Base-by-base conservation (phyloP, 78 protist species). In the Speleostelium caveatum region DNA sequence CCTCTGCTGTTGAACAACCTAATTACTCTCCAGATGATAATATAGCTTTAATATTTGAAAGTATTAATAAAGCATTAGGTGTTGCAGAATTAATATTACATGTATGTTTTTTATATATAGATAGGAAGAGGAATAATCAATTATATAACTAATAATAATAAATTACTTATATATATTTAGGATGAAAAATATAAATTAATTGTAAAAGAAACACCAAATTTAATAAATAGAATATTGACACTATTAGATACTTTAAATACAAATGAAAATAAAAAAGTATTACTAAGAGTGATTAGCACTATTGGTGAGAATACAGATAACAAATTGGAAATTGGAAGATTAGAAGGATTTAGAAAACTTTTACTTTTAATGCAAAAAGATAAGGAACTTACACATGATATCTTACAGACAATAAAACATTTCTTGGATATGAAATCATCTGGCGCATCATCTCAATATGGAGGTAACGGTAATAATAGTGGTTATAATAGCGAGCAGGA, bases 251-350 rank as follows among this genome's bases (percentile, higher is more conserved):
- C 77, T 49, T 26, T 83, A 30, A 69, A 65, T 59, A 69, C 91
- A 10, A 69, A 69, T 39, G 91, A 83, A 22, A 83, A 69, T 45
- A 83, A 83, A 30, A 83, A 83, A 32, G 73, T 83, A 38, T 55
- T 83, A 16, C 75, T 83, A 39, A 53, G 91, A 33, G 75, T 83
- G 21, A 83, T 83, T 28, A 69, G 79, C 41, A 69, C 91, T 19
- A 73, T 83, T 19, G 91, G 91, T n/a, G 91, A 83, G 26, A 83
- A 83, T 45, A 67, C 91, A 58, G 91, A 83, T 16, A 83, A 69
- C 32, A 83, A 69, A 42, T 59, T 83, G 39, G 91, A 83, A 21
- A 83, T 83, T 58, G 91, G 91, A 26, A 83, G 91, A 83, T 59
- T 83, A 35, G 73, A 83, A 10, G 91, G 91, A 24, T 83, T 83